These are phyloP conservation scores for Hyphopichia buzzinii DNA, from an alignment of 1,139 yeast species.

Conservation along the genomic window DNA sequence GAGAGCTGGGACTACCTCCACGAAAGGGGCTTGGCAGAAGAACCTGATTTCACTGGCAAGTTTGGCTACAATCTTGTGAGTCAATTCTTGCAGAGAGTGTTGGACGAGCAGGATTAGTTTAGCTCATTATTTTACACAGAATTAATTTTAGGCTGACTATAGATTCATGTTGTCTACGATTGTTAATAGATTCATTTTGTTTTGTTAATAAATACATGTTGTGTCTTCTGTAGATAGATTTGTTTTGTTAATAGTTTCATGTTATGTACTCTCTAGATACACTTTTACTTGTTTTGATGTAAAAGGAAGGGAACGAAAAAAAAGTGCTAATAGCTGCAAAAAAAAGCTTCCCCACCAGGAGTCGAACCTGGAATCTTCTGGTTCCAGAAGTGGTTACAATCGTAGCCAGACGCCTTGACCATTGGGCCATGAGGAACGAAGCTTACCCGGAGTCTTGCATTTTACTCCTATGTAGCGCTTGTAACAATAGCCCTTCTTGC, in stretches of 20 bases:
- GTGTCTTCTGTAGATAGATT: too few species aligned
- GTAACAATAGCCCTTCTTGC: too few species aligned
- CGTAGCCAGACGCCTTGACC: slow-evolving; percentile 60
- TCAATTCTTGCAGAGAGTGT: slow-evolving; percentile 12
- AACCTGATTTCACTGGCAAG: slow-evolving; percentile 27
- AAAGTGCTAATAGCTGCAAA: slow-evolving; percentile 27
- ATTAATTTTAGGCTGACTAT: too few species aligned
- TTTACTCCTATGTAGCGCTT: too few species aligned
- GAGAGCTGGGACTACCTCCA: slow-evolving; percentile 31
- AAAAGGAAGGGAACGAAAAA: not conserved
- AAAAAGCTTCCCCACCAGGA: slow-evolving; percentile 86
- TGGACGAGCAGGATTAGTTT: too few species aligned
- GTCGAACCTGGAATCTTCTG: slow-evolving; percentile 95
- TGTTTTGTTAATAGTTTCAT: too few species aligned
- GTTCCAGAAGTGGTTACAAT: slow-evolving; percentile 58
- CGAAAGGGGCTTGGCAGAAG: slow-evolving; percentile 17
- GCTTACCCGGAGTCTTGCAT: slow-evolving; percentile 22
- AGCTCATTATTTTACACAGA: too few species aligned
- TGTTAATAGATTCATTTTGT: too few species aligned
- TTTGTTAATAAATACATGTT: too few species aligned
- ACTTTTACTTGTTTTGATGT: too few species aligned
- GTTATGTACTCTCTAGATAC: too few species aligned
- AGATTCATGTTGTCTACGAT: too few species aligned
- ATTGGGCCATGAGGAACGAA: slow-evolving; percentile 58
- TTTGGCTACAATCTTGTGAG: slow-evolving; percentile 16